These are phyloP conservation scores for Murraya paniculata DNA, from an alignment of 345 rosid species.

Conservation along the genomic window DNA sequence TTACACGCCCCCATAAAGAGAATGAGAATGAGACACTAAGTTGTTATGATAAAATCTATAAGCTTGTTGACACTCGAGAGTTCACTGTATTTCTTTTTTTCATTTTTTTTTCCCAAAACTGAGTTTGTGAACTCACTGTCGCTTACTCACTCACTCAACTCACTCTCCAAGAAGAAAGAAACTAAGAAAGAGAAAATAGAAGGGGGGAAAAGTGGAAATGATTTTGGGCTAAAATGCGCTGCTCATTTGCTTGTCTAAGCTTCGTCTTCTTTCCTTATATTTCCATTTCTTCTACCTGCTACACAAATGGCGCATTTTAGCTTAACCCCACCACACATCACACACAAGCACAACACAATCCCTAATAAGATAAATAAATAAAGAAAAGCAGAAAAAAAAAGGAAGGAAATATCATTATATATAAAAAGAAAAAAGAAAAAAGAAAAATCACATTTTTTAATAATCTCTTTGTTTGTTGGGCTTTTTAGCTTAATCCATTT, in stretches of 20 bases:
- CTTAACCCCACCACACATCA: conserved; percentile 1
- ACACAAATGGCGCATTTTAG: conserved; percentile 15
- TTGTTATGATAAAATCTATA: not conserved
- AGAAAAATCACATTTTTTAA: not conserved
- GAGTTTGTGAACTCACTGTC: not conserved
- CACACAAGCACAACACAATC: not conserved
- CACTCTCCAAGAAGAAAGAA: conserved; percentile 1
- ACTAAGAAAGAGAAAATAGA: not conserved
- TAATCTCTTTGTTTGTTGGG: not conserved
- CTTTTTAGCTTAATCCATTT: conserved; percentile 5
- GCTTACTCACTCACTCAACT: not conserved
- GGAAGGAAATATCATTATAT: not conserved
- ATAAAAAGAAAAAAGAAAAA: not conserved
- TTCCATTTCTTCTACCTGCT: conserved; percentile 5
- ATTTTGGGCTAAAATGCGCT: conserved; percentile 11
- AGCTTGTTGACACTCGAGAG: not conserved
- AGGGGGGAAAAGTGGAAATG: not conserved
- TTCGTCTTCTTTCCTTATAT: not conserved
- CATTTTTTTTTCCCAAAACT: not conserved
- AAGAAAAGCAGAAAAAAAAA: not conserved
- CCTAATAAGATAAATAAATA: not conserved
- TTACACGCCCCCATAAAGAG: not conserved
- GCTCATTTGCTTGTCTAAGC: conserved; percentile 9
- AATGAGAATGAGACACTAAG: not conserved
- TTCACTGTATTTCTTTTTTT: not conserved